phyloP scores from a whole-genome alignment of 352 stramenopile species.

The Globisporangium solare region DNA sequence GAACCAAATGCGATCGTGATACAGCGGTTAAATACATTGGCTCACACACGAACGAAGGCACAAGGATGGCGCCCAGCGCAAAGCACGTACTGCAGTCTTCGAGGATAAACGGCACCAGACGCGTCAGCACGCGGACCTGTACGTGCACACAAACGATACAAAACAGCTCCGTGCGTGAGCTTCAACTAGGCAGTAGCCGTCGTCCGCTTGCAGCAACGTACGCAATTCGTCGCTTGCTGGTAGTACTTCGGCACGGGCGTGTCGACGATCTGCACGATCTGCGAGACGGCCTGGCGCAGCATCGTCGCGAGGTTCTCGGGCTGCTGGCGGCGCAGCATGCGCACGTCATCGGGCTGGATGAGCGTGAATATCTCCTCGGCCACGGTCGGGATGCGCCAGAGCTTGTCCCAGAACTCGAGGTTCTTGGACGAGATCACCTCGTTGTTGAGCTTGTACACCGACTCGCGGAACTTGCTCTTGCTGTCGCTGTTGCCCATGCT shows the following conservation, averaged over 20 bases:
- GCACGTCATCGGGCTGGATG: constrained; percentile 86
- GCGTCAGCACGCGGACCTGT: constrained; percentile 44
- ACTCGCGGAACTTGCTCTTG: constrained; percentile 90
- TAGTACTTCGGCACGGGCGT: constrained; percentile 88
- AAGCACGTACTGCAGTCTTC: constrained; percentile 44
- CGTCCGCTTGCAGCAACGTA: no score
- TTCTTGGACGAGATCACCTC: constrained; percentile 82
- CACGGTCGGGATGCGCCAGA: constrained; percentile 85
- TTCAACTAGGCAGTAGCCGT: no score
- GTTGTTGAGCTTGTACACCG: constrained; percentile 90
- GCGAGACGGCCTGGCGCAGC: constrained; percentile 71
- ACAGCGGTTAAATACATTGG: no score
- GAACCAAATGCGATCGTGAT: no score
- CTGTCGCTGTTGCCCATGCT: constrained; percentile 86
- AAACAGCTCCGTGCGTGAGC: no score
- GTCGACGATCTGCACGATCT: constrained; percentile 85
- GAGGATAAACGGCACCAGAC: constrained; percentile 82
- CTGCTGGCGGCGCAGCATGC: constrained; percentile 84
- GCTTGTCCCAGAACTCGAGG: constrained; percentile 89
- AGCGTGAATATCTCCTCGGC: constrained; percentile 89
- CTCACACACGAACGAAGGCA: no score
- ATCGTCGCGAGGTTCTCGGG: constrained; percentile 79
- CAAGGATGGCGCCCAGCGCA: not conserved
- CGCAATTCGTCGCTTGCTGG: constrained; percentile 81
- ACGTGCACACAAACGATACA: no score